Conservation (phyloP, 129 eudicot species). For the Arctium minus region DNA sequence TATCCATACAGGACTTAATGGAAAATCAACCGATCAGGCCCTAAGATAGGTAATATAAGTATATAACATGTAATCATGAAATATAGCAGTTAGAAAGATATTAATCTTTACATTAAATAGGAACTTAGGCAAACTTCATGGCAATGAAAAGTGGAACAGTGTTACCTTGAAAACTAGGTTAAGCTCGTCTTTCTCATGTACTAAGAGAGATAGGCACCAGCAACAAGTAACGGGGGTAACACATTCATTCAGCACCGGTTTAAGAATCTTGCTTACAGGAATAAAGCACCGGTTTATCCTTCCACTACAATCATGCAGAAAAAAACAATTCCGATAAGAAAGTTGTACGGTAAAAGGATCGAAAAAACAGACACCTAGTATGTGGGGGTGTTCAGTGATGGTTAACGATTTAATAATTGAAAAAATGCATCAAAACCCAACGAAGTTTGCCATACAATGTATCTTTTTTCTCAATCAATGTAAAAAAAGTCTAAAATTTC, state of each 20-base stretch:
- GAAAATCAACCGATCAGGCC: too few relatives aligned
- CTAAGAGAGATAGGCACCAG: slow-evolving; percentile 71
- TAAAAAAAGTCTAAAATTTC: neutral
- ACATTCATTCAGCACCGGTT: slow-evolving; percentile 83
- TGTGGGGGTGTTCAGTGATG: neutral
- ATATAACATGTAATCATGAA: neutral
- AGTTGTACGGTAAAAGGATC: neutral
- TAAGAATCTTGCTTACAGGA: slow-evolving; percentile 70
- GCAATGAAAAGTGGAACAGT: neutral
- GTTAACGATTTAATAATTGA: too few relatives aligned
- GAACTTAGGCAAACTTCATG: neutral
- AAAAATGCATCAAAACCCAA: too few relatives aligned
- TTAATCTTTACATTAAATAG: neutral
- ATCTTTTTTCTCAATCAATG: too few relatives aligned
- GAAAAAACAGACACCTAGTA: neutral
- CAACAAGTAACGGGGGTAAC: slow-evolving; percentile 93
- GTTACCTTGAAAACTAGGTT: slow-evolving; percentile 39
- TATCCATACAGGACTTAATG: too few relatives aligned
- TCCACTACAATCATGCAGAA: slow-evolving; percentile 47
- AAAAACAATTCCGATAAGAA: neutral
- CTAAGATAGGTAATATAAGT: neutral
- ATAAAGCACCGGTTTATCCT: slow-evolving; percentile 55
- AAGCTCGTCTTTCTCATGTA: slow-evolving; percentile 65
- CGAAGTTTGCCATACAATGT: too few relatives aligned
- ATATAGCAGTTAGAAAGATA: neutral